Conservation (phyloP, 2,329 filamentous ascomycete species). For the Colletotrichum noveboracense region DNA sequence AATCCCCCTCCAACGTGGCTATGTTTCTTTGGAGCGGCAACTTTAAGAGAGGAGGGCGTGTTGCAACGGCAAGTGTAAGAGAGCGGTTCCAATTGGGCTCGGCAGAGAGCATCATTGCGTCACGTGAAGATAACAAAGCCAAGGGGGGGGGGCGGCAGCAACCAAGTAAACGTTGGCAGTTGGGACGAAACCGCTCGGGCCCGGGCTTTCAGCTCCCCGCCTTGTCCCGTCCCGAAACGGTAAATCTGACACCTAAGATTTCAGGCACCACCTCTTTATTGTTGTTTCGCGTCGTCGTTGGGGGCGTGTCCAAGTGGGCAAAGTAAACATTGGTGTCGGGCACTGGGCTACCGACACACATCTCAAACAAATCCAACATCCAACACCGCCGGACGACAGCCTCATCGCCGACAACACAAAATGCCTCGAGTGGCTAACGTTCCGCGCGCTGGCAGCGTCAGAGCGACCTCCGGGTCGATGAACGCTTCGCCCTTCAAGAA, state of each 20-base stretch:
- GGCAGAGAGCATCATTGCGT: neutral
- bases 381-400: conserved; percentile 20
- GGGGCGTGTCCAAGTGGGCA: conserved; percentile 16
- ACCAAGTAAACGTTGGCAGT: neutral
- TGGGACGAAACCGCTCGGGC: neutral
- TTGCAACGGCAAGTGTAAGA: conserved; percentile 20
- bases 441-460: conserved; percentile 53
- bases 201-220: neutral
- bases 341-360: neutral
- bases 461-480: conserved; percentile 51
- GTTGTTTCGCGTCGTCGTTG: conserved; percentile 19
- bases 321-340: conserved; percentile 18
- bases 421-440: conserved; percentile 66
- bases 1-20: conserved; percentile 6
- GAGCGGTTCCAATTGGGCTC: neutral
- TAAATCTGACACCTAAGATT: neutral
- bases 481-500: conserved; percentile 61
- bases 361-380: neutral
- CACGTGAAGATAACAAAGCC: neutral
- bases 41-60: conserved; percentile 7
- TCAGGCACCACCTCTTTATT: neutral
- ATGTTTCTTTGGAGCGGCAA: neutral
- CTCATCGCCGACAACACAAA: conserved; percentile 28
- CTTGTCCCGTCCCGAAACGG: neutral
- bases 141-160: neutral